Evolutionary conservation across 2,329 filamentous ascomycete species (phyloP).

Genomic region (Furcasterigmium furcatum): DNA sequence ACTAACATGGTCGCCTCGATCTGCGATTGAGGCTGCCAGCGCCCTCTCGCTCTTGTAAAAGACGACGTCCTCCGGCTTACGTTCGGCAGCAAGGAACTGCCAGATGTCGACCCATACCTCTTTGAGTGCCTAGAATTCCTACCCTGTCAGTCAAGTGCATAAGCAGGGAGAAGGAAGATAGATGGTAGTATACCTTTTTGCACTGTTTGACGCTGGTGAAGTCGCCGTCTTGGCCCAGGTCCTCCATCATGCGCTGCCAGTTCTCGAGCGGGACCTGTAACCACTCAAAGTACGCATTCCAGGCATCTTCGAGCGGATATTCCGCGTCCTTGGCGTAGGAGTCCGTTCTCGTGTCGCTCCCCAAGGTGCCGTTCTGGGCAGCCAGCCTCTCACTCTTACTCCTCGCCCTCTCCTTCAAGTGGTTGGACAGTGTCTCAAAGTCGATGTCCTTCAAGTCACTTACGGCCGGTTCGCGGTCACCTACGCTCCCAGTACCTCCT

Average conservation of each 20-base stretch:
- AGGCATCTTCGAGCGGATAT: slow-evolving; percentile 9
- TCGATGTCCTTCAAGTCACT: too few species aligned
- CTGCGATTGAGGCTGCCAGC: slow-evolving; percentile 32
- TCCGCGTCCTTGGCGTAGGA: too few species aligned
- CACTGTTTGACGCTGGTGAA: slow-evolving; percentile 42
- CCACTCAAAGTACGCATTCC: slow-evolving; percentile 25
- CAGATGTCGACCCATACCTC: slow-evolving; percentile 43
- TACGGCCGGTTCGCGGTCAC: too few species aligned
- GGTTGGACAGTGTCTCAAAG: too few species aligned
- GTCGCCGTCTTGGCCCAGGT: slow-evolving; percentile 34
- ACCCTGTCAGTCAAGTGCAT: neutral
- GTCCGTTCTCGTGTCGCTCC: too few species aligned
- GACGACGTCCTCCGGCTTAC: slow-evolving; percentile 17
- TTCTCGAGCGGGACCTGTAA: slow-evolving; percentile 24
- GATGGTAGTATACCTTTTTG: slow-evolving; percentile 31
- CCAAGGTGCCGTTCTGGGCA: too few species aligned
- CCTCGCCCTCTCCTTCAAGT: too few species aligned
- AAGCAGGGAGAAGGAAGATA: too few species aligned
- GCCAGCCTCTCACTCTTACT: too few species aligned
- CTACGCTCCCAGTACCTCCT: too few species aligned
- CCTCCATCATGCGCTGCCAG: slow-evolving; percentile 40
- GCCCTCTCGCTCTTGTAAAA: slow-evolving; percentile 26
- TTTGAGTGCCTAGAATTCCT: slow-evolving; percentile 33
- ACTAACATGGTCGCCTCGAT: too few species aligned
- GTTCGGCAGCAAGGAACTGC: slow-evolving; percentile 39